A percentile compares a stretch with the other conserved stretches of the same genome.
These are phyloP conservation scores for Mycena epipterygia DNA, from an alignment of 768 basidiomycete genomes.

Conservation along the genomic window DNA sequence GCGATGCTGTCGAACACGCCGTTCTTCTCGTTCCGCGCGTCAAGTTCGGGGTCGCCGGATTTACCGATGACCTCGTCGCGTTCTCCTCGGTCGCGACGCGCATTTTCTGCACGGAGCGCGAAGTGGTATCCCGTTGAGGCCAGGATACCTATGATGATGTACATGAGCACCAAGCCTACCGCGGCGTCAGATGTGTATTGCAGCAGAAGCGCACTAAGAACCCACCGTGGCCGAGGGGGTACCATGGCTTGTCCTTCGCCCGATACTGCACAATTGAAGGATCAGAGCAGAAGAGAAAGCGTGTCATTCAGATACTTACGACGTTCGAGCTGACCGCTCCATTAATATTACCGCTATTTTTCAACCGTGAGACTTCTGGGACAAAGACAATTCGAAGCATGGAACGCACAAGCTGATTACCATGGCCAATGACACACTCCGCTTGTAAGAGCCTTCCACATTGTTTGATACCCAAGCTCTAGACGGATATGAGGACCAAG, in stretches of 20 bases:
- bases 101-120: conserved; percentile 71
- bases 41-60: conserved; percentile 50
- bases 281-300: conserved; percentile 15
- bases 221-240: conserved; percentile 61
- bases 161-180: conserved; percentile 79
- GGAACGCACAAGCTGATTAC: conserved; percentile 69
- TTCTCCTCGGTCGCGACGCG: conserved; percentile 74
- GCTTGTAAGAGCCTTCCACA: conserved; percentile 82
- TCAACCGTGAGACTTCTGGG: neutral
- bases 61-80: conserved; percentile 77
- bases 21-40: conserved; percentile 59
- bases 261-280: conserved; percentile 62
- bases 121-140: conserved; percentile 56
- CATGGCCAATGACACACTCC: conserved; percentile 79
- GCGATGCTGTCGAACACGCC: conserved; percentile 69
- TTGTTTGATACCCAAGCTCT: conserved; percentile 77
- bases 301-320: conserved; percentile 54
- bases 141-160: conserved; percentile 75
- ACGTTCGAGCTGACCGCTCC: conserved; percentile 85
- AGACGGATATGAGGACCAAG: neutral
- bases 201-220: conserved; percentile 23
- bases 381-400: neutral
- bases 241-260: conserved; percentile 75
- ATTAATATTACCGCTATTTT: conserved; percentile 74
- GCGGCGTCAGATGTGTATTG: conserved; percentile 6